Percentiles rank a stretch among this genome's conserved stretches.
These are phyloP conservation scores for Verticillium nubilum DNA, from an alignment of 2,329 filamentous ascomycete species.

Conservation along the genomic window DNA sequence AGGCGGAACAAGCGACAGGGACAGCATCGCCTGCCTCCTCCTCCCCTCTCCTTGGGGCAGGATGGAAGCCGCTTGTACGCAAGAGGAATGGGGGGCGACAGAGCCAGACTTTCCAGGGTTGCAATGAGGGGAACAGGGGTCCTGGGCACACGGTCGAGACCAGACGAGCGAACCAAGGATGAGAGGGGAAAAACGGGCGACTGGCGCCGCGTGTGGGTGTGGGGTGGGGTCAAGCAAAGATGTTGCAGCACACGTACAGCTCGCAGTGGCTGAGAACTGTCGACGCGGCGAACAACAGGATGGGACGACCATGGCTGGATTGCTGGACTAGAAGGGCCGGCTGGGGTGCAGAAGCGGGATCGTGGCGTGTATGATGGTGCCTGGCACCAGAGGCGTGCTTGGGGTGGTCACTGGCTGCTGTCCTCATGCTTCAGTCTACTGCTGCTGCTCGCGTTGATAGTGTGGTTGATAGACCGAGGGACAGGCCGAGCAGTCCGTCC, in stretches of 20 bases:
- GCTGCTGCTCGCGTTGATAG: neutral
- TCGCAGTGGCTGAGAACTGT: neutral
- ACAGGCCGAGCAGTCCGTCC: neutral
- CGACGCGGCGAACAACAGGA: neutral
- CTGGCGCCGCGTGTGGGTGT: neutral
- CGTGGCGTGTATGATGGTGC: neutral
- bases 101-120: neutral
- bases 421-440: neutral
- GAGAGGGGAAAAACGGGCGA: neutral
- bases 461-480: neutral
- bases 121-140: neutral
- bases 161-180: neutral
- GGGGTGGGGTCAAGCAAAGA: neutral
- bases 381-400: neutral
- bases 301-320: neutral
- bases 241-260: neutral
- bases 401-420: neutral
- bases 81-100: neutral
- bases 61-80: neutral
- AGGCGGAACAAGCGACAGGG: neutral
- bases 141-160: neutral
- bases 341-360: neutral
- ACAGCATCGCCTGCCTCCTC: neutral
- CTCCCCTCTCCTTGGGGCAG: neutral
- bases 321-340: neutral